These are phyloP conservation scores for Trapa bicornis DNA, from an alignment of 345 rosid species.

Conservation along the genomic window DNA sequence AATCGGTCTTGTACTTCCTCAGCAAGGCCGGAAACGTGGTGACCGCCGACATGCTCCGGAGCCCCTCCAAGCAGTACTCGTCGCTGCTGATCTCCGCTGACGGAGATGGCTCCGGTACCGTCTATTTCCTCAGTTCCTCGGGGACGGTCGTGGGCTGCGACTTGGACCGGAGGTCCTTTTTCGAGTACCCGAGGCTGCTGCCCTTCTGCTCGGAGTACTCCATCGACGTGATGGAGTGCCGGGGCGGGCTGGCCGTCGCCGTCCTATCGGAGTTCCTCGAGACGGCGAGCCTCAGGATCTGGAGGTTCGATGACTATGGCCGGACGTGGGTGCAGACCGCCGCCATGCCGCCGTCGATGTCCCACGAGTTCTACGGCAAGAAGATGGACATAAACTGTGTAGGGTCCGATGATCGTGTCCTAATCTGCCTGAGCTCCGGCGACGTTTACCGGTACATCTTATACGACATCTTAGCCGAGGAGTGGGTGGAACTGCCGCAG, in stretches of 20 bases:
- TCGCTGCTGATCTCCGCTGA: conserved; percentile 35
- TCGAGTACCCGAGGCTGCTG: conserved; percentile 63
- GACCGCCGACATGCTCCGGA: conserved; percentile 60
- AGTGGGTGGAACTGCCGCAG: conserved; percentile 55
- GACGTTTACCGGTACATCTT: conserved; percentile 43
- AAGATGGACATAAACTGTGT: conserved; percentile 76
- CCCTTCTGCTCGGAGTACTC: conserved; percentile 65
- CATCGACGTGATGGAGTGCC: conserved; percentile 62
- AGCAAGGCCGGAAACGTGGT: conserved; percentile 70
- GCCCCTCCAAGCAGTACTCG: conserved; percentile 79
- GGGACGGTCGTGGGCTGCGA: conserved; percentile 65
- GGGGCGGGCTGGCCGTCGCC: conserved; percentile 56
- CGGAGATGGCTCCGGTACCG: conserved; percentile 35
- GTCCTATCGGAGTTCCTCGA: conserved; percentile 66
- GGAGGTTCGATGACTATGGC: conserved; percentile 43
- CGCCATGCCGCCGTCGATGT: conserved; percentile 76
- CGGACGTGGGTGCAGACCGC: conserved; percentile 48
- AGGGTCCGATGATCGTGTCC: conserved; percentile 48
- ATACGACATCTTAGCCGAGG: conserved; percentile 32
- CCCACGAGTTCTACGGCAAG: conserved; percentile 63
- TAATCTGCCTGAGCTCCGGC: conserved; percentile 55
- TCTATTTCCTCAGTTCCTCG: conserved; percentile 61
- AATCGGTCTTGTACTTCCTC: conserved; percentile 55
- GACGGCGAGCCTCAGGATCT: conserved; percentile 69
- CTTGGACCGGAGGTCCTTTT: conserved; percentile 33